Evolutionary conservation across 2,329 filamentous ascomycete genomes (phyloP), one percentile per base, ranked within the genome.

Genomic region (Nectriaceae sp.): DNA sequence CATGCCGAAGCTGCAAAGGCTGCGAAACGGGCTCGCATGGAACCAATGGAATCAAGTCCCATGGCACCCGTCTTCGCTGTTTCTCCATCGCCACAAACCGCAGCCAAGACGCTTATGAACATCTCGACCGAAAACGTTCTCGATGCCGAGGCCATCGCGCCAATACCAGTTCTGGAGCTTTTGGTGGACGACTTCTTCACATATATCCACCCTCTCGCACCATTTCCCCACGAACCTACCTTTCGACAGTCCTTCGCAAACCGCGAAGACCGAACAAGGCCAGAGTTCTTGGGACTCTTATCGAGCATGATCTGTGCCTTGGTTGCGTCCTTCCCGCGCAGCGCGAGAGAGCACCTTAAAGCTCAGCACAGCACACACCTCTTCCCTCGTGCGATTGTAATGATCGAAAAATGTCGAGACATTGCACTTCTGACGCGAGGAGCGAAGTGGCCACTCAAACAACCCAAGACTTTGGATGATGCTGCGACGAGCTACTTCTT

Each of bases 101-200:
- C 74, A 1, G 73, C 76, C 42, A 75, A 79, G 59, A 69, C 76
- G 0, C 65, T 80, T 21, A 71, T 79, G 52, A 74, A 76, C 11
- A 76, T 73, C 15, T 69, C 70, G 13, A 60, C 62, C 2, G 65
- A 66, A n/a, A 62, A 60, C 21, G 64, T 69, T n/a, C 63, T 83
- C 13, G 79, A 82, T 50, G 81, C 85, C 40, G 88, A 92, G 63
- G 75, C 80, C 2, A 90, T 92, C 52, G 88, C 86, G 35, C 85
- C 88, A 0, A 76, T 86, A 66, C 79, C 82, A 6, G 82, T 86
- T 11, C 72, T 92, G 44, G 79, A 87, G 59, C 76, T 86, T 2
- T 75, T 91, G 15, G 80, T 92, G 48, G 86, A 91, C 65, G 88
- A 92, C 70, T 92, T 89, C 76, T 92, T 91, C 70, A 90, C 85